Base-by-base conservation (phyloP, 1,139 yeast genomes). In the Debaryomyces udenii region DNA sequence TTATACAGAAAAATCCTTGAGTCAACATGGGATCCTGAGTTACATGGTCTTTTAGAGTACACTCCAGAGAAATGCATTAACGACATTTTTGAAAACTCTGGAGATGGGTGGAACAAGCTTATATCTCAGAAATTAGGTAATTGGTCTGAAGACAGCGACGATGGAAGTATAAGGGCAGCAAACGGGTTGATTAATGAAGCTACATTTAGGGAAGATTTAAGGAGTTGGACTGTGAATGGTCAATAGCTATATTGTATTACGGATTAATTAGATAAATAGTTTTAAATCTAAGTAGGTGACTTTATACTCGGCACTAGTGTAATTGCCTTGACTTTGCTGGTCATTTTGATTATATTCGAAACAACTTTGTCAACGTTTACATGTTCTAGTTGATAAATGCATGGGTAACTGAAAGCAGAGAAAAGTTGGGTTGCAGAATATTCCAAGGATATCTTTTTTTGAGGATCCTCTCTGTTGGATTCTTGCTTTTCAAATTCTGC, bases 21-120 rank as follows among this genome's bases (percentile, higher is more conserved):
- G 43, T 73, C 86, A 29, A 77, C 87, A 0, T 89, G 96, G 96
- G 90, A 86, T 52, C 80, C 83, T 1, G 78, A 84, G 43, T 83
- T 89, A 24, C 65, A 65, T 39, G 52, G 58, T 2, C 52, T 73
- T 11, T 80, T 87, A 38, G 93, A 86, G 48, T 79, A 76, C 45
- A 72, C 85, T 9, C 95, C 96, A 0, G 77, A 78, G 37, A 85
- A 81, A 42, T 80, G 93, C 49, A 74, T 90, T 9, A 80, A 82
- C 31, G 95, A 88, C 57, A 85, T 91, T 2, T 77, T 89, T 46
- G 74, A 78, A 16, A 61, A 63, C 35, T 87, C 86, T 16, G 87
- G 91, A 1, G 78, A 80, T 40, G 94, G 93, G 0, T 85, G 86
- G 86, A 68, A 60, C 48, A 61, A 62, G 38, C 66, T 62, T 34